Base-by-base conservation (phyloP, 768 basidiomycete genomes). In the Kwoniella newhampshirensis region DNA sequence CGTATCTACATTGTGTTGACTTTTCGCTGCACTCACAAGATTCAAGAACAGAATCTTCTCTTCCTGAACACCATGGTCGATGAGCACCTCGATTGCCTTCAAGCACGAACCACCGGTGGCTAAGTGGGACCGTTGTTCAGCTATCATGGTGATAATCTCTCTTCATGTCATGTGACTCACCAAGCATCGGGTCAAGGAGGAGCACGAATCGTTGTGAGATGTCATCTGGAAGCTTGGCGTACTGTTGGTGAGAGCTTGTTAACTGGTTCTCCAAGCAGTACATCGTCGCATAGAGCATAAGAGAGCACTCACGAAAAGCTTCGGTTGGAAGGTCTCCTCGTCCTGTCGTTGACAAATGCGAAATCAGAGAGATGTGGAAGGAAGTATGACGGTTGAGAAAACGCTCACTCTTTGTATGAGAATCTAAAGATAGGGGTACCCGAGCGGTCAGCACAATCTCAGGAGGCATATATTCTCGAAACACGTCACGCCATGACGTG, bases 21-120 rank as follows among this genome's bases (percentile, higher is more conserved):
- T 20, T n/a, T n/a, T 30, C 3, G 20, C 5, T 4, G 1, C 20
- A 75, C 83, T 51, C 54, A 91, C 92, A 73, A 97, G 78, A 73
- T 97, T 94, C 58, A 96, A 84, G 77, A 97, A 96, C 63, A 96
- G 88, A 59, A 97, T 94, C 54, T 91, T 84, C 57, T 96, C 91
- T 77, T 96, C 91, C 15, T 89, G 87, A 27, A 99, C 96, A 18
- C 89, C 89, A 68, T 91, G 86, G 43, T 91, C 88, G 77, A 87
- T 85, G 12, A 98, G 81, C 3, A 98, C 88, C 74, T 98, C 94
- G 49, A 97, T 88, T 0, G 96, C 96, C 74, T 98, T 97, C 77
- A 93, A 92, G 7, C 93, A 94, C 4, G 93, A 97, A 42, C 96
- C 96, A 23, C 96, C 96, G 0, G 94, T 98, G 0, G 94, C 94